Conservation (phyloP, 192 early-diverging fungal genomes). For the Physocladia obscura region DNA sequence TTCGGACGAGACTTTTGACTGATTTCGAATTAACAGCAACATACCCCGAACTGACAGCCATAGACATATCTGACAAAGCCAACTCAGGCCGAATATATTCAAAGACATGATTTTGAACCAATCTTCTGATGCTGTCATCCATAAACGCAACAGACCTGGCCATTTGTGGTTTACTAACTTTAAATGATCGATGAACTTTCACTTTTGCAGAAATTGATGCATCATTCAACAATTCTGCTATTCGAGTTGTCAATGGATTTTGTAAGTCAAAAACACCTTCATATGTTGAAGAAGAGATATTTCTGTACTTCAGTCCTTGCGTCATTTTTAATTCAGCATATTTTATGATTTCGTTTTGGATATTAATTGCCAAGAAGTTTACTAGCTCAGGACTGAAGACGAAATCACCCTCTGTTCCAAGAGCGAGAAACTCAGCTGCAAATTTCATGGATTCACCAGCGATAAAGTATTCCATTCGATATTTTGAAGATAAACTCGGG, state of each 20-base stretch:
- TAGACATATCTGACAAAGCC: too few relatives aligned
- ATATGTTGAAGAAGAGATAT: neutral
- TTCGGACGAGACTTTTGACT: too few relatives aligned
- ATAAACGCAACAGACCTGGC: too few relatives aligned
- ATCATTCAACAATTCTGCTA: neutral
- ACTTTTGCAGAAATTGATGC: neutral
- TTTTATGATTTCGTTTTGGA: slow-evolving; percentile 2
- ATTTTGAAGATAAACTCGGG: neutral
- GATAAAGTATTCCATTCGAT: slow-evolving; percentile 25
- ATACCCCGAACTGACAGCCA: too few relatives aligned
- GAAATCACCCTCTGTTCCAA: slow-evolving; percentile 19
- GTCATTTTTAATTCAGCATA: slow-evolving; percentile 14
- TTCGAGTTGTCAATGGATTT: neutral
- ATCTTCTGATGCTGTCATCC: neutral
- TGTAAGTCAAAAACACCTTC: slow-evolving; percentile 12
- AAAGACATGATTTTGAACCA: too few relatives aligned
- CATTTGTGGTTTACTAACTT: too few relatives aligned
- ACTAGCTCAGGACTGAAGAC: slow-evolving; percentile 27
- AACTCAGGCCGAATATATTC: too few relatives aligned
- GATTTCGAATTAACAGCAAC: too few relatives aligned
- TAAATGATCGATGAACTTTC: too few relatives aligned
- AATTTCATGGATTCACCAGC: slow-evolving; percentile 25
- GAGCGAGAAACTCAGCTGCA: slow-evolving; percentile 2
- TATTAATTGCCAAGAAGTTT: neutral
- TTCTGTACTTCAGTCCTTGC: slow-evolving; percentile 4